Evolutionary conservation across 108 stramenopile genomes (phyloP).

Genomic region (Thalassiosira profunda): DNA sequence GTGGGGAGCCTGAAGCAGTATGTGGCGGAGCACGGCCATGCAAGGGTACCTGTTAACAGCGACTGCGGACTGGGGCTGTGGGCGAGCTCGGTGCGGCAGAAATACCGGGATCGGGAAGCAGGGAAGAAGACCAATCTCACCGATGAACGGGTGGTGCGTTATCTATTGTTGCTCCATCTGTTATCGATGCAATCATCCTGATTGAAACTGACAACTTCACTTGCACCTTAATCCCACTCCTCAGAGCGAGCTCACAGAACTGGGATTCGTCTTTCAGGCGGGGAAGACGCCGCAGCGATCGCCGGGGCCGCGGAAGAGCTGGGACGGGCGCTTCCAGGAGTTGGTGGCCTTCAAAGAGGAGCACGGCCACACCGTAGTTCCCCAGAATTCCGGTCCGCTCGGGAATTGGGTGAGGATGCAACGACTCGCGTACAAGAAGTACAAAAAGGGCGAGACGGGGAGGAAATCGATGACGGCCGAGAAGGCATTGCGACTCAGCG

Average conservation of each 20-base stretch:
- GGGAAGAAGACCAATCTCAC: too few species aligned
- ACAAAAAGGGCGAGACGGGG: constrained; percentile 13
- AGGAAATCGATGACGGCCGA: constrained; percentile 51
- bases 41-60: constrained; percentile 41
- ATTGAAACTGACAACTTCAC: too few species aligned
- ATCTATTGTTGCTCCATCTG: too few species aligned
- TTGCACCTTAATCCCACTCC: too few species aligned
- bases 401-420: constrained; percentile 54
- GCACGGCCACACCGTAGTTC: constrained; percentile 35
- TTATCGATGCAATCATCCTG: too few species aligned
- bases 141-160: too few species aligned
- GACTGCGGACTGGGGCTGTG: constrained; percentile 35
- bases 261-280: constrained; percentile 22
- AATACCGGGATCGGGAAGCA: constrained; percentile 31
- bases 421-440: constrained; percentile 37
- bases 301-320: constrained; percentile 26
- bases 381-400: constrained; percentile 34
- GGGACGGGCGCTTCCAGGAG: constrained; percentile 55
- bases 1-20: constrained; percentile 40
- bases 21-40: constrained; percentile 50
- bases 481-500: constrained; percentile 32
- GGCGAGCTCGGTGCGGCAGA: constrained; percentile 36
- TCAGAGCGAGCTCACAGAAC: too few species aligned
- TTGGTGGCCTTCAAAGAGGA: constrained; percentile 26
- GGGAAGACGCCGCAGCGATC: constrained; percentile 39